Evolutionary conservation across 495 filamentous ascomycete species (phyloP).

Genomic region (Hypomontagnella submonticulosa): DNA sequence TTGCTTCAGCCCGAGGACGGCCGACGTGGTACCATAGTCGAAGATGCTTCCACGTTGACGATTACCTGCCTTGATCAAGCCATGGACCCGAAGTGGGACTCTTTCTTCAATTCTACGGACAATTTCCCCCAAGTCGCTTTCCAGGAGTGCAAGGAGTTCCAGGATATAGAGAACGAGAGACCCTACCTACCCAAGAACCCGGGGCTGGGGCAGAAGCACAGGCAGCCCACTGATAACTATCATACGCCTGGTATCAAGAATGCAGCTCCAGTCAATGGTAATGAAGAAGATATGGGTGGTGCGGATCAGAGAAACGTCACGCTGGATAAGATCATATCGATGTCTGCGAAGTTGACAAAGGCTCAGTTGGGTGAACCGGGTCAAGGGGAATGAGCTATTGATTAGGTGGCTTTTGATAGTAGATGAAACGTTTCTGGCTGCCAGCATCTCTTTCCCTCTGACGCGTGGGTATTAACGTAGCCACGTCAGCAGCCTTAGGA

Average conservation of each 20-base stretch:
- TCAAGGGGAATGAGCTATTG: neutral
- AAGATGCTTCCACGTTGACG: slow-evolving; percentile 5
- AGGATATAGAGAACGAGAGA: neutral
- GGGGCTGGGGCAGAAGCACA: slow-evolving; percentile 6
- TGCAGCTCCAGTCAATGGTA: neutral
- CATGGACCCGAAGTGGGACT: slow-evolving; percentile 35
- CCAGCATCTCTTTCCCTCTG: no score
- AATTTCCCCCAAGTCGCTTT: slow-evolving; percentile 5
- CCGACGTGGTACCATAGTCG: neutral
- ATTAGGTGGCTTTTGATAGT: neutral
- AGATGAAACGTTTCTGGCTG: no score
- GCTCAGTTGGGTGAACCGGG: neutral
- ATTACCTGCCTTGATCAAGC: slow-evolving; percentile 18
- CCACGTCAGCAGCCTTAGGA: no score
- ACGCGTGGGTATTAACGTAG: no score
- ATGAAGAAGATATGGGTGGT: neutral
- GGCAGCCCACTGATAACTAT: neutral
- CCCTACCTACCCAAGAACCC: slow-evolving; percentile 1
- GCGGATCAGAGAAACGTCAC: slow-evolving; percentile 7
- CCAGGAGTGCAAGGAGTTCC: slow-evolving; percentile 10
- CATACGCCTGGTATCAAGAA: neutral
- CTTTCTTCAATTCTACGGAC: slow-evolving; percentile 9
- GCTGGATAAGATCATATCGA: neutral
- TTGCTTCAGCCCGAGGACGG: slow-evolving; percentile 52
- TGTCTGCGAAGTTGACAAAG: neutral